These are phyloP conservation scores for Golubevia pallescens DNA, from an alignment of 1,284 basidiomycete genomes.

Conservation along the genomic window DNA sequence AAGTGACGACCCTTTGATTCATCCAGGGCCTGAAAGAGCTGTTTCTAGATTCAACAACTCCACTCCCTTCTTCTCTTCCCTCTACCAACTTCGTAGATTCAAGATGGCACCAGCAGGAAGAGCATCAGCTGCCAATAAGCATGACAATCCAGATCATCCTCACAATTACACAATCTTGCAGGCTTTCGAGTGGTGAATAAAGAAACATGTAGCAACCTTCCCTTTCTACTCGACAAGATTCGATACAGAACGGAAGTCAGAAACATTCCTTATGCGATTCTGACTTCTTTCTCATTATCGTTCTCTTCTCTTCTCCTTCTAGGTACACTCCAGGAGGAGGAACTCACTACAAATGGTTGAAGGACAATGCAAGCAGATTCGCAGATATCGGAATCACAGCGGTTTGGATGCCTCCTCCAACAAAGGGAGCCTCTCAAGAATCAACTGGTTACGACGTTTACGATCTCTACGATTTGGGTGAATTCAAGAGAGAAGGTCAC, in stretches of 20 bases:
- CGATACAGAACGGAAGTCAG: not conserved
- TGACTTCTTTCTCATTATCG: not conserved
- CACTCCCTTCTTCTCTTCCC: too few relatives aligned
- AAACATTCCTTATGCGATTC: not conserved
- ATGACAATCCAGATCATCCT: slow-evolving; percentile 24
- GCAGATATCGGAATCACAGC: slow-evolving; percentile 81
- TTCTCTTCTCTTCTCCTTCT: not conserved
- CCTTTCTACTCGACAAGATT: too few relatives aligned
- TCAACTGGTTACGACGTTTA: slow-evolving; percentile 67
- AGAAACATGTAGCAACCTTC: not conserved
- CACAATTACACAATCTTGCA: slow-evolving; percentile 45
- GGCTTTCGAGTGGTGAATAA: slow-evolving; percentile 30
- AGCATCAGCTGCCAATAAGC: slow-evolving; percentile 38
- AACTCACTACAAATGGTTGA: slow-evolving; percentile 81
- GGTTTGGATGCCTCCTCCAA: slow-evolving; percentile 71
- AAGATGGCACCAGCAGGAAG: too few relatives aligned
- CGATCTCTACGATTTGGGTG: slow-evolving; percentile 72
- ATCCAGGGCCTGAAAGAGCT: too few relatives aligned
- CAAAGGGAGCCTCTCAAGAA: slow-evolving; percentile 63
- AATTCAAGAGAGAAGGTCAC: slow-evolving; percentile 86
- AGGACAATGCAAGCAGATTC: slow-evolving; percentile 74
- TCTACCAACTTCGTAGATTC: too few relatives aligned
- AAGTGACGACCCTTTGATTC: too few relatives aligned
- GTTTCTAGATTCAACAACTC: too few relatives aligned
- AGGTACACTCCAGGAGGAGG: slow-evolving; percentile 68